Evolutionary conservation across 2,329 filamentous ascomycete species (phyloP).

Genomic region (Aspergillus sp.): DNA sequence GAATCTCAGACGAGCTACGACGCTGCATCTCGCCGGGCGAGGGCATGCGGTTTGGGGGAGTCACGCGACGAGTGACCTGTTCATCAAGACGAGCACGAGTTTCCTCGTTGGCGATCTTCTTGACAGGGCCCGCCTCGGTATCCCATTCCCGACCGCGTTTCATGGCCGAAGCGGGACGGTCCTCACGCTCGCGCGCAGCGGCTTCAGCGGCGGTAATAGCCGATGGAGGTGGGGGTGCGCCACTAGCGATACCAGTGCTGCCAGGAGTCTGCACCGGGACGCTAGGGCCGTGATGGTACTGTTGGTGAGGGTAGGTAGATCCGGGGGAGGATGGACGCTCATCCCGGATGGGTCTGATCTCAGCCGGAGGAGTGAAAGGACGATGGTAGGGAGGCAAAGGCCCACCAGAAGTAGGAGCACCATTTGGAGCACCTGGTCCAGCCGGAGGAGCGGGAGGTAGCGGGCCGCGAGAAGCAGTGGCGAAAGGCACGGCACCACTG

Average conservation of each 20-base stretch:
- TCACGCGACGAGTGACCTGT: slow-evolving; percentile 73
- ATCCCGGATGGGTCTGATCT: slow-evolving; percentile 79
- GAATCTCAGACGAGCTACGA: slow-evolving; percentile 73
- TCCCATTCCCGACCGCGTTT: slow-evolving; percentile 95
- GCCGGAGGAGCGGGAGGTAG: slow-evolving; percentile 41
- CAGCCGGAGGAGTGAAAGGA: slow-evolving; percentile 76
- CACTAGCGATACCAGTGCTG: slow-evolving; percentile 63
- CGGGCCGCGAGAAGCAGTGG: slow-evolving; percentile 40
- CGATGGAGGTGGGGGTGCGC: slow-evolving; percentile 65
- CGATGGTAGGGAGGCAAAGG: slow-evolving; percentile 71
- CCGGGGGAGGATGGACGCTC: slow-evolving; percentile 89
- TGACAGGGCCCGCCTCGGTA: slow-evolving; percentile 65
- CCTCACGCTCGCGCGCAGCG: slow-evolving; percentile 65
- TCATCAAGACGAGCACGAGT: slow-evolving; percentile 84
- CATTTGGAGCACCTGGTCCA: slow-evolving; percentile 58
- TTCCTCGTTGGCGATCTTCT: slow-evolving; percentile 89
- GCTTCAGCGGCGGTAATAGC: slow-evolving; percentile 68
- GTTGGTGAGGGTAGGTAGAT: slow-evolving; percentile 77
- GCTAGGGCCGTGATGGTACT: slow-evolving; percentile 74
- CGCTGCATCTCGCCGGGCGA: slow-evolving; percentile 69
- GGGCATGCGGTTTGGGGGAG: slow-evolving; percentile 55
- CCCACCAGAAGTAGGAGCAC: slow-evolving; percentile 50
- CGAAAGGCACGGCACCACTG: slow-evolving; percentile 29
- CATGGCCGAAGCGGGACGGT: slow-evolving; percentile 72
- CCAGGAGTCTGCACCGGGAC: slow-evolving; percentile 38